phyloP scores from a whole-genome alignment of 31 red algal species.

The Odonthalia washingtoniensis region DNA sequence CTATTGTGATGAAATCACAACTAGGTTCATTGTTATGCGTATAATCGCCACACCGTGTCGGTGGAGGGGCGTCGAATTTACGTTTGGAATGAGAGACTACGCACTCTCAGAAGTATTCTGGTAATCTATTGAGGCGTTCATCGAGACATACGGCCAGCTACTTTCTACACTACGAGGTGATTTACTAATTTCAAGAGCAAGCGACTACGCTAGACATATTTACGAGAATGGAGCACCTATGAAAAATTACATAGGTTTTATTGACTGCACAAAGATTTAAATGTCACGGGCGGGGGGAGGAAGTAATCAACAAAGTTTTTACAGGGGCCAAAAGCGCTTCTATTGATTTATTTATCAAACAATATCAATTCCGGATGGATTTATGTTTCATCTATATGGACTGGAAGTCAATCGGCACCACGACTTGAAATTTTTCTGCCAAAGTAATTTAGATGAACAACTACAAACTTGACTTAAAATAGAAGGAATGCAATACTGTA shows the following conservation, averaged over 20 bases:
- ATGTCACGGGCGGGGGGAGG: too few species aligned
- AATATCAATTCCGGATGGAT: neutral
- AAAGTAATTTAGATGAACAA: neutral
- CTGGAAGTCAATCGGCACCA: neutral
- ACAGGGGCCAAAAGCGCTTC: neutral
- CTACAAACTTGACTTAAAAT: too few species aligned
- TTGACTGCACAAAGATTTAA: neutral
- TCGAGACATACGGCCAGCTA: neutral
- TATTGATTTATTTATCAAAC: neutral
- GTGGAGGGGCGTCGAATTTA: neutral
- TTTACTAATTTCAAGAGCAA: neutral
- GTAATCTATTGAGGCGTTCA: neutral
- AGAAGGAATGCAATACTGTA: too few species aligned
- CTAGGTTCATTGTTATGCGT: neutral
- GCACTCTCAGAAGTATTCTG: neutral
- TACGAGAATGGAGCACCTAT: neutral
- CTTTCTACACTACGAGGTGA: neutral
- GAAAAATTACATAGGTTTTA: neutral
- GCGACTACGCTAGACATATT: neutral
- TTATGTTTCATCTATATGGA: neutral
- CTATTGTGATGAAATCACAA: neutral
- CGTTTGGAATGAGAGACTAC: too few species aligned
- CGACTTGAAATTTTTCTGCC: neutral
- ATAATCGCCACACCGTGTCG: neutral
- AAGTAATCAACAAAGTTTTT: too few species aligned